Base-by-base conservation (phyloP, 192 early-diverging fungal genomes). In the Haplosporangium gracile region DNA sequence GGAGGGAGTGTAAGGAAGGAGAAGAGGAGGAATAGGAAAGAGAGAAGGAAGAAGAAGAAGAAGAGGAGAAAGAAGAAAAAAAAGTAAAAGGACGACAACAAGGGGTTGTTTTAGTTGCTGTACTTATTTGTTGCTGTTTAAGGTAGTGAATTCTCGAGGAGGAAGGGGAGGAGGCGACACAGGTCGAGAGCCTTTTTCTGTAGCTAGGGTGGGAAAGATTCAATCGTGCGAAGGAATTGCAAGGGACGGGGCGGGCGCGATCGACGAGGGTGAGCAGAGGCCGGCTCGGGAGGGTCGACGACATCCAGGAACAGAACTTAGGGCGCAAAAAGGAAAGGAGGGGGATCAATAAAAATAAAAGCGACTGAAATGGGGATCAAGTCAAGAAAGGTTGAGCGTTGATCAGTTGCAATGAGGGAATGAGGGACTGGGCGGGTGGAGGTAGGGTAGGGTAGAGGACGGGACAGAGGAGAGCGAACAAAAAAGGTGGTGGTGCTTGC, bases 11-110 rank as follows among this genome's bases (percentile, higher is more conserved):
- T 18, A 57, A 49, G 11, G 24, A 11, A 26, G 32, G 73, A 51
- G 45, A 39, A 34, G 20, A 42, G 34, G 39, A 32, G 60, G 51
- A 57, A 57, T 0, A 45, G 5, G 36, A 55, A 55, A 53, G 20
- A 75, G 24, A 38, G 39, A 49, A 75, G 53, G 73, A 75, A 75
- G 36, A 57, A 60, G 26, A 63, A 65, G 60, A 63, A 63, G 55
- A 29, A 60, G 55, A 63, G 5, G 60, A 34, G 13, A 24, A 65
- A 65, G n/a, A 65, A 29, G 34, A 55, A 51, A 53, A 75, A 73
- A 24, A 47, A 39, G 32, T 42, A 49, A 13, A 29, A 75, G 32
- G 73, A 47, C 24, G 68, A 43, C 42, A 77, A 55, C 55, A 40
- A 77, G 42, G 43, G 42, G 71, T 40, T 65, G n/a, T 10, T 60